phyloP scores from a whole-genome alignment of 1,284 basidiomycete genomes.

The Neolentinus lepideus region DNA sequence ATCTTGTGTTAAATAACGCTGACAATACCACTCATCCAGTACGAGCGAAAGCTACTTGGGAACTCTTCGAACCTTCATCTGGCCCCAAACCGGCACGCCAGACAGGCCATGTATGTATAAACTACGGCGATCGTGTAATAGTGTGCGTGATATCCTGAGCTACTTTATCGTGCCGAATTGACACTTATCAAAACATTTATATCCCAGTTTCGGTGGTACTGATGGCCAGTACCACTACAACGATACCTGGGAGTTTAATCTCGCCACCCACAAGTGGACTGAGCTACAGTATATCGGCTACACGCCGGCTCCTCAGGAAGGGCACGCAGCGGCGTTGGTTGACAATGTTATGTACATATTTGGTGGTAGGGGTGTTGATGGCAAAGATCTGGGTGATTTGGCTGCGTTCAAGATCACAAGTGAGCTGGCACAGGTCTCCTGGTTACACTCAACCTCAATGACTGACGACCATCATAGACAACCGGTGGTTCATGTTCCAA shows the following conservation, averaged over 20 bases:
- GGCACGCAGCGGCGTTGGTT: slow-evolving; percentile 93
- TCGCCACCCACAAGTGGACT: too few relatives aligned
- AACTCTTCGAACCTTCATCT: slow-evolving; percentile 64
- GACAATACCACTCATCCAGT: slow-evolving; percentile 34
- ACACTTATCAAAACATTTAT: slow-evolving; percentile 3
- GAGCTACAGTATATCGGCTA: slow-evolving; percentile 97
- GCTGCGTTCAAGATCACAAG: slow-evolving; percentile 97
- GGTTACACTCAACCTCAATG: too few relatives aligned
- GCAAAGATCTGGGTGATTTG: slow-evolving; percentile 92
- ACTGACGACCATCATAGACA: too few relatives aligned
- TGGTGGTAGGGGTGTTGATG: slow-evolving; percentile 95
- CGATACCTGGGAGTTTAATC: slow-evolving; percentile 96
- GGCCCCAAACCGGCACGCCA: too few relatives aligned
- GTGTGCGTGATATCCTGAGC: too few relatives aligned
- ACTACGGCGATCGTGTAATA: too few relatives aligned
- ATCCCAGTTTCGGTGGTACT: slow-evolving; percentile 87
- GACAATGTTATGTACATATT: too few relatives aligned
- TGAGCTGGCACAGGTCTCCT: too few relatives aligned
- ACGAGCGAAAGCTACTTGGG: slow-evolving; percentile 70
- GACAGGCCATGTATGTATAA: too few relatives aligned
- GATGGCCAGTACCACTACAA: slow-evolving; percentile 99
- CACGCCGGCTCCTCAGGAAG: slow-evolving; percentile 94
- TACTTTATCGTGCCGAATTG: too few relatives aligned
- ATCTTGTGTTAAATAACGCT: slow-evolving; percentile 3
- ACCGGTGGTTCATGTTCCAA: too few relatives aligned